phyloP scores from a whole-genome alignment of 441 rosid genomes.

The Euphorbia corollata region DNA sequence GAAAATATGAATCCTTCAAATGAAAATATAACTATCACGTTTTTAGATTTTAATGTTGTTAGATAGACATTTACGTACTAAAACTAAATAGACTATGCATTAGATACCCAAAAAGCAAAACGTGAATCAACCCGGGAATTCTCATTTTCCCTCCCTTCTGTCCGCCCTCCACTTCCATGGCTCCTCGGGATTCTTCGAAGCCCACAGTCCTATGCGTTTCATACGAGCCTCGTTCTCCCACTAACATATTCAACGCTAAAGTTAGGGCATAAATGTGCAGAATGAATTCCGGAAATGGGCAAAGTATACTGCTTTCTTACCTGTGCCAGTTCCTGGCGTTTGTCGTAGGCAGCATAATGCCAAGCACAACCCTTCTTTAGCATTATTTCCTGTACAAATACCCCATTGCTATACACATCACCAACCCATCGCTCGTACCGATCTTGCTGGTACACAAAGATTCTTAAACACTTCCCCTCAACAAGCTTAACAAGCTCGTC shows the following conservation, averaged over 20 bases:
- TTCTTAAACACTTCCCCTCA: slow-evolving; percentile 48
- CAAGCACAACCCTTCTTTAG: slow-evolving; percentile 76
- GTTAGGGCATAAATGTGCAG: neutral
- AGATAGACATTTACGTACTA: too few species aligned
- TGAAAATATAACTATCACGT: too few species aligned
- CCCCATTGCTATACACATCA: slow-evolving; percentile 61
- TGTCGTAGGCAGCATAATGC: slow-evolving; percentile 65
- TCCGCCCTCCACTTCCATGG: slow-evolving; percentile 80
- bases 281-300: neutral
- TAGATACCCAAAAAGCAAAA: too few species aligned
- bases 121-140: neutral
- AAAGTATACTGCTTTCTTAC: slow-evolving; percentile 20
- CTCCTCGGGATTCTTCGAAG: slow-evolving; percentile 57
- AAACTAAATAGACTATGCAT: too few species aligned
- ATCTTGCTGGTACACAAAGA: slow-evolving; percentile 53
- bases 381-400: slow-evolving; percentile 58
- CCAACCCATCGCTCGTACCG: slow-evolving; percentile 60
- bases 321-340: slow-evolving; percentile 45
- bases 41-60: too few species aligned
- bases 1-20: too few species aligned
- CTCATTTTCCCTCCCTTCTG: slow-evolving; percentile 36
- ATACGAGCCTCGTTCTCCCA: slow-evolving; percentile 73
- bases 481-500: slow-evolving; percentile 56
- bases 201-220: slow-evolving; percentile 67
- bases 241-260: slow-evolving; percentile 23